Conservation (phyloP, 257 asterid genomes). For the Salvia miltiorrhiza region DNA sequence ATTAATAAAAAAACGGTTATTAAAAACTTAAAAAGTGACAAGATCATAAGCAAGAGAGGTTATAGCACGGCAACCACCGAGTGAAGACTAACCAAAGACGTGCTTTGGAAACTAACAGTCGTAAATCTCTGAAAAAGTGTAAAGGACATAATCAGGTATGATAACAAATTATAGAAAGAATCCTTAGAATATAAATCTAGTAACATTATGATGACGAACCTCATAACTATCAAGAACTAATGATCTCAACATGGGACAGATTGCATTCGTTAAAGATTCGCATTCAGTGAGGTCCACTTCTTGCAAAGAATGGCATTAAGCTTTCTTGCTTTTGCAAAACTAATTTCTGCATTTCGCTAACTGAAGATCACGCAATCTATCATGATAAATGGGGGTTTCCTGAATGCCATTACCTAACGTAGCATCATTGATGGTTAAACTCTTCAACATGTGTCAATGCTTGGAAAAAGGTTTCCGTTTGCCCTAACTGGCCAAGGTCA, state of each 20-base stretch:
- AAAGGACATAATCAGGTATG: conserved; percentile 22
- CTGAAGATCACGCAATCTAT: conserved; percentile 69
- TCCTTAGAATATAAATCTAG: not conserved
- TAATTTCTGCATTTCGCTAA: conserved; percentile 88
- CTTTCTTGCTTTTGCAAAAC: conserved; percentile 98
- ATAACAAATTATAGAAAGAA: not conserved
- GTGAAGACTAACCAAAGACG: conserved; percentile 83
- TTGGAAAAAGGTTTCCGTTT: conserved; percentile 76
- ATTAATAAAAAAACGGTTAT: no score
- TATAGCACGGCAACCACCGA: conserved; percentile 91
- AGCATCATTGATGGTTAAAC: conserved; percentile 79
- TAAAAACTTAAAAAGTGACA: no score
- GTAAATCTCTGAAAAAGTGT: conserved; percentile 77
- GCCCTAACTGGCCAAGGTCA: conserved; percentile 80
- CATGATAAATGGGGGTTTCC: conserved; percentile 74
- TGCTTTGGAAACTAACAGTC: conserved; percentile 59
- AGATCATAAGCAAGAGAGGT: conserved; percentile 74
- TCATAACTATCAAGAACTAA: conserved; percentile 86
- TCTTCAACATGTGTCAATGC: conserved; percentile 65
- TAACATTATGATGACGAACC: conserved; percentile 45
- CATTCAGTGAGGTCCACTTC: conserved; percentile 99
- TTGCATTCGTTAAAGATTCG: conserved; percentile 80
- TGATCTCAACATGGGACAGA: conserved; percentile 78
- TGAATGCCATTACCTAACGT: conserved; percentile 89
- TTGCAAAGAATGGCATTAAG: conserved; percentile 76